Evolutionary conservation across 495 filamentous ascomycete genomes (phyloP).

Genomic region (Podospora didyma): DNA sequence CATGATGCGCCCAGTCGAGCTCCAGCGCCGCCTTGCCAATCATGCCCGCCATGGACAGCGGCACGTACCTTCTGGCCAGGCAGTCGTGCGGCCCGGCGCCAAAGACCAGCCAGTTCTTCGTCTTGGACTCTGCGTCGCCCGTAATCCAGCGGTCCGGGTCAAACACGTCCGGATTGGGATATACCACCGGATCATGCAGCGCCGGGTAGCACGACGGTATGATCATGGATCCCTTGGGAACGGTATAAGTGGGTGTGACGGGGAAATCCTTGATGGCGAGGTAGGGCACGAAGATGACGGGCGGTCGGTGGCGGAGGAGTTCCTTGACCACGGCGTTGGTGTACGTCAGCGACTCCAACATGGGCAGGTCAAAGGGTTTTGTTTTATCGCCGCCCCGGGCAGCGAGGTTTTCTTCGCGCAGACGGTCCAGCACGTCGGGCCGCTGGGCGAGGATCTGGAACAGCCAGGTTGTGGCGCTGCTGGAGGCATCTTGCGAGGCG

Average conservation of each 20-base stretch:
- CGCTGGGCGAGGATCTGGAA: conserved; percentile 89
- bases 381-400: conserved; percentile 69
- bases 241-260: conserved; percentile 77
- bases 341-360: conserved; percentile 78
- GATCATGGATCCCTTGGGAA: conserved; percentile 30
- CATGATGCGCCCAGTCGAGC: conserved; percentile 81
- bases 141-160: conserved; percentile 76
- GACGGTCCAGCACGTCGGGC: conserved; percentile 76
- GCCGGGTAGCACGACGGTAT: conserved; percentile 36
- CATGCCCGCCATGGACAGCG: conserved; percentile 78
- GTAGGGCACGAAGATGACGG: conserved; percentile 95
- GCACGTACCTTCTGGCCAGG: conserved; percentile 82
- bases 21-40: conserved; percentile 83
- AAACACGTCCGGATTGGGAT: conserved; percentile 32
- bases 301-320: conserved; percentile 83
- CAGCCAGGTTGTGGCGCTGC: conserved; percentile 81
- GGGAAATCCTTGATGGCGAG: conserved; percentile 87
- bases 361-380: conserved; percentile 65
- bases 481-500: conserved; percentile 90
- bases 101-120: conserved; percentile 95
- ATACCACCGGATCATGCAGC: conserved; percentile 22
- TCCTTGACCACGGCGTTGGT: conserved; percentile 89
- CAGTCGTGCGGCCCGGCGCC: conserved; percentile 94
- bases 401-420: conserved; percentile 82
- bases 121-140: conserved; percentile 74